Base-by-base conservation (phyloP, 306 rosid species). In the Ceratonia siliqua region DNA sequence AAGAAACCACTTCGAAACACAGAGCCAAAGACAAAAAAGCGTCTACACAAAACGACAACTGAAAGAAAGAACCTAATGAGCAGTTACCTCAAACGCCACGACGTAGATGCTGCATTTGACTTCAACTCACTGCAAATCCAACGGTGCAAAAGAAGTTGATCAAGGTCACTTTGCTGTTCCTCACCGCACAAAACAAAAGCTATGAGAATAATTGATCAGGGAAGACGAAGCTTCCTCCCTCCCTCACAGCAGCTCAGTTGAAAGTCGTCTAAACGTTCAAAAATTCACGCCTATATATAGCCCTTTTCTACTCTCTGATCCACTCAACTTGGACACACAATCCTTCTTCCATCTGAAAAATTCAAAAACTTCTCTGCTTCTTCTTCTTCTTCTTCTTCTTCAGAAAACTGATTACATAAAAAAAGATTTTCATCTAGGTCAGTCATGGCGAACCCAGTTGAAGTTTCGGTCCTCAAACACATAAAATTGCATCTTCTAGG, bases 401-500 rank as follows among this genome's bases (percentile, higher is more conserved):
- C 33, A 5, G n/a, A 5, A 24, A 33, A 28, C 2, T 11, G 1
- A 35, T 32, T 55, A 3, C 35, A 17, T 11, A 6, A 6, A 1
- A 12, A 25, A 3, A n/a, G 15, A 9, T 20, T 7, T 2, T 18
- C n/a, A 42, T 24, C 0, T 0, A 38, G 6, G 15, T 8, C 27
- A 27, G 5, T 18, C 8, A 89, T 91, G 97, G 87, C 85, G 0
- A 77, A 63, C 57, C 39, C 73, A 0, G 71, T 20, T 39, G 78
- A 86, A 28, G 24, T 73, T 22, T 85, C 84, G 5, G 88, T 82
- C 2, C 85, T 91, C 1, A 59, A 78, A 2, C 63, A 24, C 64
- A 89, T 93, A 78, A 90, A 90, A 74, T 71, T 84, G 32, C 90
- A 89, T 73, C 91, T 93, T 38, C 68, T 93, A 0, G 97, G 95